phyloP scores from a whole-genome alignment of 495 filamentous ascomycete species.

The Aspergillus taichungensis region DNA sequence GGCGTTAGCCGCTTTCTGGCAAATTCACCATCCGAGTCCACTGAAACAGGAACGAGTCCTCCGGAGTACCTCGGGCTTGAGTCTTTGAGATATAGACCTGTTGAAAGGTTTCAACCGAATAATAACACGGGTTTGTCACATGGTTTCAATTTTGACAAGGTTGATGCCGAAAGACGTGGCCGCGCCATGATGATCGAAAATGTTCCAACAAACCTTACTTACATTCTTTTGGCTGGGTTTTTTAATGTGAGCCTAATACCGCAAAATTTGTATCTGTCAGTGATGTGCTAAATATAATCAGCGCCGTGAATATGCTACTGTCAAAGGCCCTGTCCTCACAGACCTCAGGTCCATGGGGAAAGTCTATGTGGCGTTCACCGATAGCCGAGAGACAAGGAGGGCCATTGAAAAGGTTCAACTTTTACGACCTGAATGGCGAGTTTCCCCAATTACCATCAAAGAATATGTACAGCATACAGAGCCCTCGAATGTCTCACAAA shows the following conservation, averaged over 20 bases:
- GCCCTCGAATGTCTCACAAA: constrained; percentile 19
- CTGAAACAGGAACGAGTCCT: not conserved
- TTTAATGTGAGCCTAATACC: constrained; percentile 20
- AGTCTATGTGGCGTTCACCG: constrained; percentile 47
- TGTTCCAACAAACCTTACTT: constrained; percentile 17
- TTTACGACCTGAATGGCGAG: constrained; percentile 38
- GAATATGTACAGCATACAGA: constrained; percentile 25
- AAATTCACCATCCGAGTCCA: constrained; percentile 6
- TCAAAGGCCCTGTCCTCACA: constrained; percentile 22
- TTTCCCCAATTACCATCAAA: constrained; percentile 37
- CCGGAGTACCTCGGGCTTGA: constrained; percentile 1
- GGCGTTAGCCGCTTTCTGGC: constrained; percentile 7
- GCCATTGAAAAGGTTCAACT: constrained; percentile 36
- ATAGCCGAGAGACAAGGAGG: constrained; percentile 48
- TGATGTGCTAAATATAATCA: constrained; percentile 1
- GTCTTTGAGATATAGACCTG: constrained; percentile 4
- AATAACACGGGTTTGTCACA: constrained; percentile 5
- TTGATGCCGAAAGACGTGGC: constrained; percentile 13
- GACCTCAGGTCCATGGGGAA: constrained; percentile 25
- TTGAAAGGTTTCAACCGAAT: constrained; percentile 5
- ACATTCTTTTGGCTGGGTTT: constrained; percentile 23
- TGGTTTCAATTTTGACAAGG: constrained; percentile 2
- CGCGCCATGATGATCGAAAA: constrained; percentile 25
- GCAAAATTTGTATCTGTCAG: not conserved
- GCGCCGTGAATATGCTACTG: constrained; percentile 27